These are phyloP conservation scores for Pseudonitzschia pungens DNA, from an alignment of 108 stramenopile genomes.

Conservation along the genomic window DNA sequence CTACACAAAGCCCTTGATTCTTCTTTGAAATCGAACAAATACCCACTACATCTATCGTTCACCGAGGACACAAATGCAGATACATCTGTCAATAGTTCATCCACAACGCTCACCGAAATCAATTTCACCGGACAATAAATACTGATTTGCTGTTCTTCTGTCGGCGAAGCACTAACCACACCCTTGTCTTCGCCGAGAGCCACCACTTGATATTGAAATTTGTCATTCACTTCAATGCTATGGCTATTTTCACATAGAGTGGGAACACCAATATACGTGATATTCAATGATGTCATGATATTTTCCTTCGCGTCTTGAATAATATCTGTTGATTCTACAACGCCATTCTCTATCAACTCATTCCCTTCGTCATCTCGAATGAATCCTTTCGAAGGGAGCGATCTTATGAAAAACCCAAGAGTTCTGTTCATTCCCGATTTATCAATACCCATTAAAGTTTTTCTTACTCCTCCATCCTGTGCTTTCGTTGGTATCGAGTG, in stretches of 20 bases:
- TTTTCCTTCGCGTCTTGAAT: background rate
- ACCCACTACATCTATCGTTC: slow-evolving; percentile 29
- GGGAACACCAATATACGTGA: slow-evolving; percentile 6
- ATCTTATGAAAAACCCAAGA: slow-evolving; percentile 25
- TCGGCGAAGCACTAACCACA: slow-evolving; percentile 31
- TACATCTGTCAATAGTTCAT: background rate
- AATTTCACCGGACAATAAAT: slow-evolving; percentile 14
- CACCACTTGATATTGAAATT: slow-evolving; percentile 29
- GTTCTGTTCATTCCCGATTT: slow-evolving; percentile 26
- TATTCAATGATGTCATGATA: background rate
- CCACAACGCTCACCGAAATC: background rate
- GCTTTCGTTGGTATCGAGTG: background rate
- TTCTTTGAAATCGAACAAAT: slow-evolving; percentile 21
- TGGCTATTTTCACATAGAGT: slow-evolving; percentile 12
- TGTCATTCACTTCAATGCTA: background rate
- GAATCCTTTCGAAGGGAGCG: slow-evolving; percentile 13
- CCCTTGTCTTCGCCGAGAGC: slow-evolving; percentile 17
- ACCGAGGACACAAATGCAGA: slow-evolving; percentile 1
- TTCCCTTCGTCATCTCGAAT: slow-evolving; percentile 1
- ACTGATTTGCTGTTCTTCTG: slow-evolving; percentile 5
- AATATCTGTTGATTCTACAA: background rate
- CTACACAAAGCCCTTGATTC: slow-evolving; percentile 1
- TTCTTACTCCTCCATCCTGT: background rate
- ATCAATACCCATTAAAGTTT: slow-evolving; percentile 15
- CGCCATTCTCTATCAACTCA: background rate